Evolutionary conservation across 768 basidiomycete species (phyloP).

Genomic region (Boletellus ananas): DNA sequence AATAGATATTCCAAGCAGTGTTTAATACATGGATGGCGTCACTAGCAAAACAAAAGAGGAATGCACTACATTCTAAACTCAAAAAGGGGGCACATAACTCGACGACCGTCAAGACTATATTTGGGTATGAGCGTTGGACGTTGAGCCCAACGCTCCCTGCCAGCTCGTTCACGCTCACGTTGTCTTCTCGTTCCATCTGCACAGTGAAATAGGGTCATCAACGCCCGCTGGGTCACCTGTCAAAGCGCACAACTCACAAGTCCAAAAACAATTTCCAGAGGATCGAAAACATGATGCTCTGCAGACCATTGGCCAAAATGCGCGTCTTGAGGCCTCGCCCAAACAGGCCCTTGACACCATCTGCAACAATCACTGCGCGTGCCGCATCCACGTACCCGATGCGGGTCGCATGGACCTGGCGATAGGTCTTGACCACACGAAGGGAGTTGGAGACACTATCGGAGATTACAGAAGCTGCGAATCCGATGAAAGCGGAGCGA

Average conservation of each 20-base stretch:
- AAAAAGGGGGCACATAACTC: too few species aligned
- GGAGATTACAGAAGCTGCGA: conserved; percentile 78
- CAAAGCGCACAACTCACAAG: conserved; percentile 50
- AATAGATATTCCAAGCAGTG: too few species aligned
- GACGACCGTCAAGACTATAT: too few species aligned
- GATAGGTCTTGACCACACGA: conserved; percentile 91
- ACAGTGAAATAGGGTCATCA: not conserved
- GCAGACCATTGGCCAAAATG: conserved; percentile 85
- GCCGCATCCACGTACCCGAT: conserved; percentile 82
- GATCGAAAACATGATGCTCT: conserved; percentile 87
- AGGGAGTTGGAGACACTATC: conserved; percentile 87
- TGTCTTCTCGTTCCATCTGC: conserved; percentile 35
- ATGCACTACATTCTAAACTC: too few species aligned
- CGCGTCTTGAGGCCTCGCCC: conserved; percentile 89
- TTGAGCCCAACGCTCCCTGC: too few species aligned
- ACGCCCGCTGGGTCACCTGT: not conserved
- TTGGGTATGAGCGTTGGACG: too few species aligned
- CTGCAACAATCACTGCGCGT: conserved; percentile 64
- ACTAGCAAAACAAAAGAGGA: too few species aligned
- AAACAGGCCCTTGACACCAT: conserved; percentile 78
- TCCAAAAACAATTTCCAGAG: conserved; percentile 92
- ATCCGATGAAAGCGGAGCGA: conserved; percentile 90
- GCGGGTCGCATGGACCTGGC: conserved; percentile 81
- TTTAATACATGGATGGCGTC: too few species aligned
- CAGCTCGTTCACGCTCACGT: too few species aligned